Conservation (phyloP, 169 alveolate genomes). For the Plasmodium gallinaceum region DNA sequence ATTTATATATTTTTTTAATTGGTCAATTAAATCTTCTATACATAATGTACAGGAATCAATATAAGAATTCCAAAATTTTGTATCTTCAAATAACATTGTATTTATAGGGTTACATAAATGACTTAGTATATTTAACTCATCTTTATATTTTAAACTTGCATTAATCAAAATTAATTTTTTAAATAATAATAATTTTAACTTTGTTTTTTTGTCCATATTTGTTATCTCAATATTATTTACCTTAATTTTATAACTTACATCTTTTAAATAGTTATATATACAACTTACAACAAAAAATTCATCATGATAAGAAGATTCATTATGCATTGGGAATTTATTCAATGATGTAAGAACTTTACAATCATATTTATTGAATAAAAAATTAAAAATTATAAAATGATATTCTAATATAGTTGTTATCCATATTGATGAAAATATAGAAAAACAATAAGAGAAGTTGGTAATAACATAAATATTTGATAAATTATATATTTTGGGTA, state of each 20-base stretch:
- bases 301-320: slow-evolving; percentile 67
- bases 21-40: slow-evolving; percentile 63
- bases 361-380: slow-evolving; percentile 67
- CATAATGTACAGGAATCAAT: slow-evolving; percentile 69
- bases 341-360: slow-evolving; percentile 58
- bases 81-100: slow-evolving; percentile 68
- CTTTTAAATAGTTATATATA: slow-evolving; percentile 63
- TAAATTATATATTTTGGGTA: slow-evolving; percentile 66
- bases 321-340: slow-evolving; percentile 69
- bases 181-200: slow-evolving; percentile 61
- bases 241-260: slow-evolving; percentile 61
- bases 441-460: slow-evolving; percentile 63
- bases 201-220: slow-evolving; percentile 68
- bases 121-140: slow-evolving; percentile 68
- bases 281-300: slow-evolving; percentile 74
- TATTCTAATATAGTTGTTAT: slow-evolving; percentile 68
- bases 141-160: slow-evolving; percentile 74
- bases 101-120: slow-evolving; percentile 71
- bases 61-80: slow-evolving; percentile 59
- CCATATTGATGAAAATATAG: slow-evolving; percentile 75
- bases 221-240: slow-evolving; percentile 71
- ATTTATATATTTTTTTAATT: slow-evolving; percentile 60
- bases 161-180: slow-evolving; percentile 57
- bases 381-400: slow-evolving; percentile 70
- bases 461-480: slow-evolving; percentile 69